phyloP scores from a whole-genome alignment of 768 basidiomycete species.

The Agaricus sinodeliciosus region DNA sequence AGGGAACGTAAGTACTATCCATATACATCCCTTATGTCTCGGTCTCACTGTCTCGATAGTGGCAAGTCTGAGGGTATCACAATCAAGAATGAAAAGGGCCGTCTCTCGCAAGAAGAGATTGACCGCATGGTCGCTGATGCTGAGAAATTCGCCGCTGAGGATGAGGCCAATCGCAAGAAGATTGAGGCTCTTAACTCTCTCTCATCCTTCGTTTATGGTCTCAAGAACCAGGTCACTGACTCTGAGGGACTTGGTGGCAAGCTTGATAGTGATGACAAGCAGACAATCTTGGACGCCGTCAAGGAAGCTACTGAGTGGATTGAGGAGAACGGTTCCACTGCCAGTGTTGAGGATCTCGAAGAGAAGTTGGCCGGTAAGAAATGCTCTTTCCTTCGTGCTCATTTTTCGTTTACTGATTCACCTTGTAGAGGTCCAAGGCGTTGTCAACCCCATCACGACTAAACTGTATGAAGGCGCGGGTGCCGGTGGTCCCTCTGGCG shows the following conservation, averaged over 20 bases:
- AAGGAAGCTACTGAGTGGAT: conserved; percentile 93
- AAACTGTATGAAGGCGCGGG: conserved; percentile 53
- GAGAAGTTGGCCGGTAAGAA: conserved; percentile 68
- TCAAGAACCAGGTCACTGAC: conserved; percentile 84
- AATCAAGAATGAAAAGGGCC: conserved; percentile 95
- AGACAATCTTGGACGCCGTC: conserved; percentile 70
- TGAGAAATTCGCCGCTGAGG: conserved; percentile 82
- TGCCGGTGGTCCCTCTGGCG: conserved; percentile 25
- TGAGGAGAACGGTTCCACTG: conserved; percentile 72
- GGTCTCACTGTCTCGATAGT: conserved; percentile 25
- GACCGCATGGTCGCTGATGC: conserved; percentile 95
- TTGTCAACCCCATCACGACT: conserved; percentile 80
- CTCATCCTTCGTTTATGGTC: conserved; percentile 77
- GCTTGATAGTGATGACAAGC: conserved; percentile 74
- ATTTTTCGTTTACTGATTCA: conserved; percentile 1
- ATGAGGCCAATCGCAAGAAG: conserved; percentile 72
- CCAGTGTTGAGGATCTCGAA: conserved; percentile 83
- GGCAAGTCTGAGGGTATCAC: conserved; percentile 87
- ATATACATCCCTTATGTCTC: not conserved
- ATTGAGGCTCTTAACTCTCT: conserved; percentile 82
- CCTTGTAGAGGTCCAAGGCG: conserved; percentile 52
- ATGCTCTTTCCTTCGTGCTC: not conserved
- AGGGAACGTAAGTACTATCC: conserved; percentile 68
- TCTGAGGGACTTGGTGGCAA: conserved; percentile 90
- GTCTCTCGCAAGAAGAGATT: conserved; percentile 84